Evolutionary conservation across 176 grass and related monocot species (phyloP), one percentile per base, ranked within the genome.

Genomic region (Alopecurus myosuroides): DNA sequence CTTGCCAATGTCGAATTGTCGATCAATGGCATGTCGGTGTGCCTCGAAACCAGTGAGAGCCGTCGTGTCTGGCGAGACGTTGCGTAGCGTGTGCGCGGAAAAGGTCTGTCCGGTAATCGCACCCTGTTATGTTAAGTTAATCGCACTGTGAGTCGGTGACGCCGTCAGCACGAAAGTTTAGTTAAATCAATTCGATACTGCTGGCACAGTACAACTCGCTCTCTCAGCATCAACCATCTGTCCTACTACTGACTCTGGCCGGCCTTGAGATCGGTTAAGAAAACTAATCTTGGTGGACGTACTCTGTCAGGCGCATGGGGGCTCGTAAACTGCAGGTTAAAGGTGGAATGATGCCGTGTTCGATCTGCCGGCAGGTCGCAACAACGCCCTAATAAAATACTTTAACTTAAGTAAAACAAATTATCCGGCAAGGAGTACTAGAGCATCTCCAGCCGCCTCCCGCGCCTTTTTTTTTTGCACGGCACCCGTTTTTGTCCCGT

Each of bases 281-380:
- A 66, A 36, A 6, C 29, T 30, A 18, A 30, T 11, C 11, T 11
- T 9, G 10, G 1, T 37, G 64, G 18, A 9, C 19, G 62, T 6
- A 0, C 11, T 29, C 22, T 78, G 74, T 72, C 72, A 65, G 75
- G 34, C 4, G 28, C 25, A 30, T 14, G 41, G 26, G n/a, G 82
- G 7, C 55, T n/a, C 2, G 87, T 63, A 46, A 45, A 76, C 81
- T 28, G 60, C 46, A 76, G 70, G 48, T 46, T 18, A 39, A 80
- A 80, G 66, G 81, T 85, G 76, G 55, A 79, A 56, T 37, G 56
- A 15, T 85, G 87, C 81, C 56, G 76, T 69, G 60, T 3, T 39
- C 35, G 11, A 40, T 37, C 25, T 23, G 37, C 66, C 55, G 33
- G 14, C 62, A 30, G 17, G 15, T 48, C 46, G 15, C 30, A 28